These are phyloP conservation scores for Acanthamoeba royreba DNA, from an alignment of 208 protist genomes.

Conservation along the genomic window DNA sequence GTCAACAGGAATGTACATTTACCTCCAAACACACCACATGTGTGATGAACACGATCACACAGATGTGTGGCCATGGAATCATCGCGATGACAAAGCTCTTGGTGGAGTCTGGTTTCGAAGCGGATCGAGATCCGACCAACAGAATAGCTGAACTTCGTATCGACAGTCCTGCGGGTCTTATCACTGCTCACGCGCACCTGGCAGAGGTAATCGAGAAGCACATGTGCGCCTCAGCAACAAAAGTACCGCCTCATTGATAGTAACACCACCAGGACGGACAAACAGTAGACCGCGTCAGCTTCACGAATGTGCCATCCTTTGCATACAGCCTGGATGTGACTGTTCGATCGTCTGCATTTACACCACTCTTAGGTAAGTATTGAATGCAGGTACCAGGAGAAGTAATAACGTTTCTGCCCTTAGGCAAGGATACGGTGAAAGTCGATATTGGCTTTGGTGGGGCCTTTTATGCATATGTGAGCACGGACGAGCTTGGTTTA, in stretches of 20 bases:
- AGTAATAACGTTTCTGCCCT: not conserved
- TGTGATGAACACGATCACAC: not conserved
- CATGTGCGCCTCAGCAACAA: not conserved
- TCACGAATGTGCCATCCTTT: not conserved
- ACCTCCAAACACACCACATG: not conserved
- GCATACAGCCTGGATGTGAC: not conserved
- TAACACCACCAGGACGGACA: not conserved
- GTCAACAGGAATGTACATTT: not conserved
- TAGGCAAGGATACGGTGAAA: not conserved
- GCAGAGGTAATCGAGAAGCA: no score
- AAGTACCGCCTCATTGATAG: not conserved
- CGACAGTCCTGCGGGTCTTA: not conserved
- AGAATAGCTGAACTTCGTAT: not conserved
- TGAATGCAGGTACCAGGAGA: not conserved
- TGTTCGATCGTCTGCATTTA: not conserved
- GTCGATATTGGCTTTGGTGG: not conserved
- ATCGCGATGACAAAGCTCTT: not conserved
- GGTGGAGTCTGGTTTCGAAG: not conserved
- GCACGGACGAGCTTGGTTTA: not conserved
- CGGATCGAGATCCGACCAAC: not conserved
- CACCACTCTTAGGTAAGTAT: not conserved
- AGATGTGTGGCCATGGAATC: slow-evolving; percentile 12
- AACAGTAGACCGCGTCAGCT: not conserved
- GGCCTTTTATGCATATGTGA: not conserved
- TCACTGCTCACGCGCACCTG: not conserved